Conservation (phyloP, 768 basidiomycete species). For the Leccinum truebloodii region DNA sequence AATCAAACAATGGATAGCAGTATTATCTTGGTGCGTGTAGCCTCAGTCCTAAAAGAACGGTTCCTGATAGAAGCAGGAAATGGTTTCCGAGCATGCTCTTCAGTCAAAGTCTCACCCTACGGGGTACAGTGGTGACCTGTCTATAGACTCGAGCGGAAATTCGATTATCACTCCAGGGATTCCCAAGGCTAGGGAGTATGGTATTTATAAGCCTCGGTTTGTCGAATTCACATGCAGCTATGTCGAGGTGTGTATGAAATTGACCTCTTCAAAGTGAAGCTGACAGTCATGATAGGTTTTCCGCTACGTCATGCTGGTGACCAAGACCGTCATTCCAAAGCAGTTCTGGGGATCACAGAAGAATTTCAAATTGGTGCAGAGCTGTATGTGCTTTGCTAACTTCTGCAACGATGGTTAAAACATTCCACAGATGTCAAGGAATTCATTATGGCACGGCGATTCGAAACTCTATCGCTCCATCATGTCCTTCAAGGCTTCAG, state of each 20-base stretch:
- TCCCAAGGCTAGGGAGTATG: conserved; percentile 48
- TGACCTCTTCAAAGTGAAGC: neutral
- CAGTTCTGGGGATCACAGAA: conserved; percentile 73
- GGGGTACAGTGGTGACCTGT: conserved; percentile 37
- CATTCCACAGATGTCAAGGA: conserved; percentile 59
- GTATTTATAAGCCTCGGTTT: conserved; percentile 67
- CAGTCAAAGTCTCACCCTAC: conserved; percentile 56
- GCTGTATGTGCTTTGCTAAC: conserved; percentile 43
- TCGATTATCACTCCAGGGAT: conserved; percentile 46
- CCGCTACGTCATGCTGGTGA: conserved; percentile 62
- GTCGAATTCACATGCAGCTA: conserved; percentile 71
- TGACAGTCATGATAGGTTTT: conserved; percentile 52
- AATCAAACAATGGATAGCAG: conserved; percentile 55
- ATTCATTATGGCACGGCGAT: conserved; percentile 73
- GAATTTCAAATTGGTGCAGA: conserved; percentile 64
- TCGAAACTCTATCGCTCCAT: conserved; percentile 82
- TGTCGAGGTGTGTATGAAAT: conserved; percentile 50
- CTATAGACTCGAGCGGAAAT: conserved; percentile 55
- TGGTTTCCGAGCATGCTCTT: conserved; percentile 70
- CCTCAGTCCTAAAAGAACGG: neutral
- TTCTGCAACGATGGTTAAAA: neutral
- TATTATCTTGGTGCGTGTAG: conserved; percentile 56
- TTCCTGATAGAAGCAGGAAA: conserved; percentile 50
- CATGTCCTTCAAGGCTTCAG: conserved; percentile 73
- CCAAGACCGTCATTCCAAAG: conserved; percentile 69